phyloP scores from a whole-genome alignment of 768 basidiomycete species.

The Asterophora lycoperdoides region DNA sequence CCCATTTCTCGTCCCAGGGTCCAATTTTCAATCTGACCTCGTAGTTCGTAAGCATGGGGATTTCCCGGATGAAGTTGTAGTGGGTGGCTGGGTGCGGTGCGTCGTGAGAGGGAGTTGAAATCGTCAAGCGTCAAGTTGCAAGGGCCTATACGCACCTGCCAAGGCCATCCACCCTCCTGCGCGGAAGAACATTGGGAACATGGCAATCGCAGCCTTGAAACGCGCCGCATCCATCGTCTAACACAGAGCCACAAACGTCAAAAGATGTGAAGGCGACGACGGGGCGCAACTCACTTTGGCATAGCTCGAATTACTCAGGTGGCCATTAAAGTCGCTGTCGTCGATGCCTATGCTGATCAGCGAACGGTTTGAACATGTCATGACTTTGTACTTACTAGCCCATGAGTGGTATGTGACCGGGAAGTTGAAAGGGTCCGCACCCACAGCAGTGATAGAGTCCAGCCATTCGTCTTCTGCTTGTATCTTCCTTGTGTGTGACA shows the following conservation, averaged over 20 bases:
- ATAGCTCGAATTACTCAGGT: slow-evolving; percentile 81
- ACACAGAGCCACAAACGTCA: background rate
- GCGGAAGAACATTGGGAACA: slow-evolving; percentile 55
- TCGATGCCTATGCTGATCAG: slow-evolving; percentile 44
- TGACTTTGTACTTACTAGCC: slow-evolving; percentile 48
- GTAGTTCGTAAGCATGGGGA: slow-evolving; percentile 56
- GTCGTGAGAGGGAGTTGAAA: background rate
- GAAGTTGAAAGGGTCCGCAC: slow-evolving; percentile 50
- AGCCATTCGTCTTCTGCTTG: slow-evolving; percentile 39
- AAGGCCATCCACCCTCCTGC: slow-evolving; percentile 62
- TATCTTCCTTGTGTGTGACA: slow-evolving; percentile 27
- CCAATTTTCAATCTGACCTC: slow-evolving; percentile 56
- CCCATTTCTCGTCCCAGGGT: slow-evolving; percentile 81
- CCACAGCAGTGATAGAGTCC: slow-evolving; percentile 49
- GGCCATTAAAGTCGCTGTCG: slow-evolving; percentile 69
- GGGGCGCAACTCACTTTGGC: slow-evolving; percentile 46
- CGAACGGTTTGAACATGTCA: background rate
- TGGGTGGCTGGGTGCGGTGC: slow-evolving; percentile 46
- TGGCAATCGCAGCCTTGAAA: slow-evolving; percentile 41
- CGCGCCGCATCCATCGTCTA: slow-evolving; percentile 46
- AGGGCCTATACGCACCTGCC: slow-evolving; percentile 34
- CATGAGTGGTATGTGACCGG: slow-evolving; percentile 39
- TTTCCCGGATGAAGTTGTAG: slow-evolving; percentile 67
- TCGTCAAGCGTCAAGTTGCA: no score
- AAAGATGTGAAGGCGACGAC: background rate